These are phyloP conservation scores for Arthrobotrys iridis DNA, from an alignment of 2,329 filamentous ascomycete species.

Conservation along the genomic window DNA sequence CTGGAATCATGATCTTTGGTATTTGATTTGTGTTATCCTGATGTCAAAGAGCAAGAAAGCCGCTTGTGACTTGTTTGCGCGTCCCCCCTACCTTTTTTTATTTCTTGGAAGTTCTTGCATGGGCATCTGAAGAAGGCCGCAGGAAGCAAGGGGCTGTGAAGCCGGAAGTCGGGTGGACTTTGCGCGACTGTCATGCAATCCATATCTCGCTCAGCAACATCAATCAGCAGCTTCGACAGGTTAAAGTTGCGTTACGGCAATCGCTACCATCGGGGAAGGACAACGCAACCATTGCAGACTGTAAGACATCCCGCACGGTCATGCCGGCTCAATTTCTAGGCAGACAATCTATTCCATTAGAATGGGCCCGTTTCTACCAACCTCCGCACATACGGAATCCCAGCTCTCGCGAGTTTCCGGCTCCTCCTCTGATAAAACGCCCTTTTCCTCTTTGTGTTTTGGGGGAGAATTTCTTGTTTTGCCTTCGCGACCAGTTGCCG, in stretches of 20 bases:
- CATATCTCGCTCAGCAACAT: background rate
- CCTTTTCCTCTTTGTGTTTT: background rate
- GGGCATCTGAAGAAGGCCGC: constrained; percentile 2
- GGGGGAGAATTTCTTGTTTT: background rate
- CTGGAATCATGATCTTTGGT: background rate
- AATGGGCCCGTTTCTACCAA: constrained; percentile 21
- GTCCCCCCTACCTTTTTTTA: background rate
- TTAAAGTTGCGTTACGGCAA: constrained; percentile 10
- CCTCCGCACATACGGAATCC: background rate
- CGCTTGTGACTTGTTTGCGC: constrained; percentile 7
- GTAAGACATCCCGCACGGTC: constrained; percentile 42
- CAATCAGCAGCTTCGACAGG: background rate
- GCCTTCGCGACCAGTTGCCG: constrained; percentile 4
- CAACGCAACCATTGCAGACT: constrained; percentile 30
- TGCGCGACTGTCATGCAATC: constrained; percentile 23
- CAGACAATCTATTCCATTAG: constrained; percentile 34
- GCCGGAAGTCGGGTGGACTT: constrained; percentile 21
- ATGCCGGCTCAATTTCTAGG: constrained; percentile 54
- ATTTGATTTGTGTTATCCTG: background rate
- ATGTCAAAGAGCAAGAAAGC: constrained; percentile 9
- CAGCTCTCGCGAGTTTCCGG: constrained; percentile 28
- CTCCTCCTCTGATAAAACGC: constrained; percentile 12
- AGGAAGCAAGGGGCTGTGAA: constrained; percentile 17
- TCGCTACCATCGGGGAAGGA: constrained; percentile 27
- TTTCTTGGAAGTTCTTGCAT: constrained; percentile 7